Conservation (phyloP, 176 grass and related monocot genomes). For the Oryza glumipatula region DNA sequence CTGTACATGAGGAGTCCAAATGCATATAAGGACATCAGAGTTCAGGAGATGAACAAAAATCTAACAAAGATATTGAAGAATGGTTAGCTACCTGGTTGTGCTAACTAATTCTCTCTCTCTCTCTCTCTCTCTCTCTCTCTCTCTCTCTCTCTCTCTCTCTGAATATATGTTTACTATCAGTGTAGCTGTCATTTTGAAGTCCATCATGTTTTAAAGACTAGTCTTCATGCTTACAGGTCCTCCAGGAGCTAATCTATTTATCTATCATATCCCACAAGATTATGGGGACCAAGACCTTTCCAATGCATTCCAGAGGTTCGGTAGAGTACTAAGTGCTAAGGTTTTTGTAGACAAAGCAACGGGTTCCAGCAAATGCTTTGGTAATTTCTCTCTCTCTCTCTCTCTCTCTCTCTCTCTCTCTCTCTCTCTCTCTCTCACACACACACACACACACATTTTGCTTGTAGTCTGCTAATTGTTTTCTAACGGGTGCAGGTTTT, state of each 20-base stretch:
- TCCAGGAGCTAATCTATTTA: slow-evolving; percentile 91
- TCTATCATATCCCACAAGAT: slow-evolving; percentile 87
- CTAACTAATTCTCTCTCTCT: not conserved
- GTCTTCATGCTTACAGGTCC: slow-evolving; percentile 56
- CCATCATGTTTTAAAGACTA: not conserved
- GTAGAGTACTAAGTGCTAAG: slow-evolving; percentile 93
- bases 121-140: not conserved
- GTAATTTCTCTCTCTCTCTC: slow-evolving; percentile 39
- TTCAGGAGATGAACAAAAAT: not conserved
- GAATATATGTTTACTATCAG: not conserved
- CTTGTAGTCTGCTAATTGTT: not conserved
- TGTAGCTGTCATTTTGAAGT: not conserved
- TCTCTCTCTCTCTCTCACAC: not conserved
- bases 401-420: not conserved
- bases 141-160: not conserved
- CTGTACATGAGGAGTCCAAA: not conserved
- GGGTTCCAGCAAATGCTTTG: slow-evolving; percentile 96
- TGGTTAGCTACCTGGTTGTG: slow-evolving; percentile 16
- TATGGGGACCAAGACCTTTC: slow-evolving; percentile 88
- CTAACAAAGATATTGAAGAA: not conserved
- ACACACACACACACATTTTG: not conserved
- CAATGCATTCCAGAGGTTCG: slow-evolving; percentile 84
- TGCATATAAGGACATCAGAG: slow-evolving; percentile 1
- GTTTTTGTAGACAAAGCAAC: slow-evolving; percentile 98
- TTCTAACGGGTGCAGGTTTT: slow-evolving; percentile 62